Percentiles rank a stretch among this genome's conserved stretches.
These are phyloP conservation scores for Domatiomyces globalis DNA, from an alignment of 2,329 filamentous ascomycete genomes.

Conservation along the genomic window DNA sequence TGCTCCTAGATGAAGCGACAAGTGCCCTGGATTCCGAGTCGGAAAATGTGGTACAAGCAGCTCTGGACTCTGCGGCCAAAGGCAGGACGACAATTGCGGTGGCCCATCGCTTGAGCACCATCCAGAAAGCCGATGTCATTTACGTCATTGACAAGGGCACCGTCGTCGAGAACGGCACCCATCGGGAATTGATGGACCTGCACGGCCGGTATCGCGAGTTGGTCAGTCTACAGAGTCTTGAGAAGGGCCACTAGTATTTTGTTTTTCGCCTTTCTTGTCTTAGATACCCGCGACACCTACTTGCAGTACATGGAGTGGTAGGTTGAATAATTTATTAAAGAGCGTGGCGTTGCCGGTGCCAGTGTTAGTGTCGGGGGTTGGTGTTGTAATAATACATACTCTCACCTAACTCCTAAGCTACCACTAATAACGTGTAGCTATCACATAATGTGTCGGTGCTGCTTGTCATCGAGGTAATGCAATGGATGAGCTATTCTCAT, in stretches of 20 bases:
- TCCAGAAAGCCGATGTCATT: slow-evolving; percentile 87
- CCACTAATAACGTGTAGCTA: no score
- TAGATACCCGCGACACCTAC: background rate
- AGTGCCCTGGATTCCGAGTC: slow-evolving; percentile 38
- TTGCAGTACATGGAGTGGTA: background rate
- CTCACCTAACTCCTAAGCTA: no score
- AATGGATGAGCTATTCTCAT: no score
- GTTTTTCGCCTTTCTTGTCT: background rate
- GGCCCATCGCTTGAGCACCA: slow-evolving; percentile 79
- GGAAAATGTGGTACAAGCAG: slow-evolving; percentile 47
- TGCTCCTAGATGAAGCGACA: slow-evolving; percentile 68
- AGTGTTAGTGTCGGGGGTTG: no score
- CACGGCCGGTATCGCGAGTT: slow-evolving; percentile 60
- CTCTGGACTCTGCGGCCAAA: slow-evolving; percentile 67
- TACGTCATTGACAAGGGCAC: slow-evolving; percentile 90
- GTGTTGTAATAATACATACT: no score
- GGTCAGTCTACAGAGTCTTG: slow-evolving; percentile 66
- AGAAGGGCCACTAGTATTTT: slow-evolving; percentile 33
- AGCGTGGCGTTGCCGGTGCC: background rate
- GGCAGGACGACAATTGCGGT: slow-evolving; percentile 87
- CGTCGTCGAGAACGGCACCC: slow-evolving; percentile 73
- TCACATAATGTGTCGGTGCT: no score
- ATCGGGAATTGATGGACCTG: slow-evolving; percentile 50
- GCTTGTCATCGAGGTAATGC: no score
- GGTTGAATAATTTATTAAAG: background rate